Base-by-base conservation (phyloP, 805 yeast genomes). In the Danielia reshetovae region DNA sequence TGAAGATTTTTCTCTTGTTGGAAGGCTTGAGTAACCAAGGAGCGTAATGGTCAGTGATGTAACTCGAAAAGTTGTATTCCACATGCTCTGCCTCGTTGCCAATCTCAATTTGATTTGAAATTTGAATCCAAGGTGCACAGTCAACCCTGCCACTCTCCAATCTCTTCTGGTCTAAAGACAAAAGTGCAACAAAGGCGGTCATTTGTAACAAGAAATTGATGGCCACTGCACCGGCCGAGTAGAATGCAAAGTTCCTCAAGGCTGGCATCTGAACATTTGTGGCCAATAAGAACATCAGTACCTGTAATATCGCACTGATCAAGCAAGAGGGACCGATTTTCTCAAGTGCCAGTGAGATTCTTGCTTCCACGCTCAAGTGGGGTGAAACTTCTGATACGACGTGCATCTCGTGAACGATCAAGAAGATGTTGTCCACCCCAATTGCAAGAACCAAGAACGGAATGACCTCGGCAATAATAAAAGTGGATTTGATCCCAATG, bases 391-490 rank as follows among this genome's bases (percentile, higher is more conserved):
- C 70, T 30, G 74, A 74, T 18, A 79, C 72, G 13, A 69, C 60
- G 27, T 79, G 75, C 30, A 85, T 65, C 51, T 88, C 95, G 54
- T 89, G 89, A 1, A 87, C 81, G 14, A 90, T 76, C 45, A 90
- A 64, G 52, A 89, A 93, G 17, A 90, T 85, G 55, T 90, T 90
- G 60, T 90, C 98, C 18, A 90, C 87, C n/a, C 98, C 98, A 36
- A 90, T 81, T 0, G 98, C 98, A 38, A 90, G 68, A 10, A 90
- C 84, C 49, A 90, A 65, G 53, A 90, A 90, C 7, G 97, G 97
- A 22, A 90, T 90, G 5, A 90, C 98, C 56, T 93, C 97, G 2
- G 97, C 97, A 38, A 90, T 87, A 45, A 90, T 89, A 27, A 90
- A 65, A 0, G 97, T 90, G 0, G 95, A 85, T 51, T 85, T 86